These are phyloP conservation scores for Nemania serpens DNA, from an alignment of 2,329 filamentous ascomycete genomes.

Conservation along the genomic window DNA sequence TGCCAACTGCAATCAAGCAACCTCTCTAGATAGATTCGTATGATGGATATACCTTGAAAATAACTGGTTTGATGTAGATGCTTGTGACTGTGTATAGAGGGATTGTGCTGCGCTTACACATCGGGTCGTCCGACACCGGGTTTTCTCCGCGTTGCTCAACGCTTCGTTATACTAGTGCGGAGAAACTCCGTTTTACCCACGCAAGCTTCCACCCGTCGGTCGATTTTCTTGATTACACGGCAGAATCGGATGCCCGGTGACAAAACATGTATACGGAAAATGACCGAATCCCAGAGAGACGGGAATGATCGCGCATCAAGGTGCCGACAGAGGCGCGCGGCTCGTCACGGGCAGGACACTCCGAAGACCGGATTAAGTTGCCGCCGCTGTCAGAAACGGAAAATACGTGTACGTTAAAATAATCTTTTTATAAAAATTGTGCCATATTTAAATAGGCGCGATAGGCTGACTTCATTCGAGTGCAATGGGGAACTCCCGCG, in stretches of 20 bases:
- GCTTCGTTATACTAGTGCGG: constrained; percentile 14
- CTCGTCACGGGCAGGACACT: constrained; percentile 12
- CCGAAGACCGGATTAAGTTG: constrained; percentile 21
- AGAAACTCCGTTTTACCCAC: constrained; percentile 13
- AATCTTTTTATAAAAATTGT: not conserved
- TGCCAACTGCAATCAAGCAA: not conserved
- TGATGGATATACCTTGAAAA: constrained; percentile 31
- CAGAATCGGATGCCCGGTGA: not conserved
- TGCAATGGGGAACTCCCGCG: constrained; percentile 27
- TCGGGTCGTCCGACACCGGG: constrained; percentile 18
- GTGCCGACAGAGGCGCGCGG: constrained; percentile 7
- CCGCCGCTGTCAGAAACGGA: constrained; percentile 51
- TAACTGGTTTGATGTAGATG: not conserved
- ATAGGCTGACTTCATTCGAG: constrained; percentile 5
- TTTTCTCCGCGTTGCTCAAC: constrained; percentile 18
- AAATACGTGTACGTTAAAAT: constrained; percentile 49
- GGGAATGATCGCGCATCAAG: not conserved
- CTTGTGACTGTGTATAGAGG: not conserved
- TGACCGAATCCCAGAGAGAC: constrained; percentile 5
- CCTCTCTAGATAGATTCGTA: not conserved
- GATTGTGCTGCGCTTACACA: constrained; percentile 8
- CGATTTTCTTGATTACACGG: not conserved
- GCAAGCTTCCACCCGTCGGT: not conserved
- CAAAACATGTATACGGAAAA: not conserved
- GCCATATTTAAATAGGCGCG: no score